These are phyloP conservation scores for Vitis vinifera DNA, from an alignment of 164 flowering plant species.

Conservation along the genomic window ASM3070453v1 NC_081819.1:19151501-19152000, in stretches of 20 bases:
- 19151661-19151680: constrained; percentile 56
- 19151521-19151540: constrained; percentile 93
- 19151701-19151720: constrained; percentile 83
- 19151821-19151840: constrained; percentile 92
- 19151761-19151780: constrained; percentile 91
- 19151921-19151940: constrained; percentile 33
- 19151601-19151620: background rate
- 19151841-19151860: constrained; percentile 86
- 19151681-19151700: constrained; percentile 93
- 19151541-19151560: constrained; percentile 98
- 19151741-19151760: constrained; percentile 83
- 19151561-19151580: constrained; percentile 90
- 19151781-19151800: constrained; percentile 91
- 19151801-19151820: constrained; percentile 80
- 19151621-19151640: background rate
- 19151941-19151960: constrained; percentile 63
- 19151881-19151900: constrained; percentile 85
- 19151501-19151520: constrained; percentile 71
- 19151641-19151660: background rate
- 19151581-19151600: background rate
- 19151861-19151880: constrained; percentile 88
- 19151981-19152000: constrained; percentile 52
- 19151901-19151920: constrained; percentile 67
- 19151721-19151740: constrained; percentile 89
- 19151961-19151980: constrained; percentile 82